Base-by-base conservation (phyloP, 768 basidiomycete species). In the Candolleomyces efflorescens region DNA sequence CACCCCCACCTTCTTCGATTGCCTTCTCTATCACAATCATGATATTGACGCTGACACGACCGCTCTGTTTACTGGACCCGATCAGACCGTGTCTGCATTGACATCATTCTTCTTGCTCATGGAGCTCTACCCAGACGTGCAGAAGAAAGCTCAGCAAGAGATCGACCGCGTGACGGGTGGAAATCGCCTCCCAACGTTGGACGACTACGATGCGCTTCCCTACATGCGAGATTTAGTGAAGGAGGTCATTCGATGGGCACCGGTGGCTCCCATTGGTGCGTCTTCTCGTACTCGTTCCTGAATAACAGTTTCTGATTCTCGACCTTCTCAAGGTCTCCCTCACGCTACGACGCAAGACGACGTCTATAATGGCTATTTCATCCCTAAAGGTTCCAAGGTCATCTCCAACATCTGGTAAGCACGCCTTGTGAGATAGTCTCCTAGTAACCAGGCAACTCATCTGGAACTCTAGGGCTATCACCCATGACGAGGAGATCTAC, bases 71-170 rank as follows among this genome's bases (percentile, higher is more conserved):
- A 32, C 32, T 32, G 32, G 32, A 5, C 32, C 32, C 24, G 39
- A 24, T 37, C 23, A 76, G 76, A 75, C 73, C 20, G 68, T 72
- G 7, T 69, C 75, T 2, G 67, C 68, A 7, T 22, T 76, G 48
- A 59, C 67, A 2, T 71, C 71, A n/a, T 75, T 79, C 60, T 60
- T 77, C 48, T 65, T 75, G 18, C 63, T 71, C 7, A 76, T 79
- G 75, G 62, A 69, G 5, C 54, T 71, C 6, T 57, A 76, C 52
- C 78, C 77, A 1, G 74, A 75, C 1, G 68, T 71, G 1, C 74
- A 75, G 62, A 63, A 59, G 53, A 69, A 68, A 22, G 77, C 74
- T 1, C 77, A 79, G 50, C 60, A 59, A 6, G 79, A 78, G 47
- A 65, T 81, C 11, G 76, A 79, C 36, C 45, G 52, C 0, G 64